These are phyloP conservation scores for Tetrapisispora pingtungensis DNA, from an alignment of 805 yeast genomes.

Conservation along the genomic window DNA sequence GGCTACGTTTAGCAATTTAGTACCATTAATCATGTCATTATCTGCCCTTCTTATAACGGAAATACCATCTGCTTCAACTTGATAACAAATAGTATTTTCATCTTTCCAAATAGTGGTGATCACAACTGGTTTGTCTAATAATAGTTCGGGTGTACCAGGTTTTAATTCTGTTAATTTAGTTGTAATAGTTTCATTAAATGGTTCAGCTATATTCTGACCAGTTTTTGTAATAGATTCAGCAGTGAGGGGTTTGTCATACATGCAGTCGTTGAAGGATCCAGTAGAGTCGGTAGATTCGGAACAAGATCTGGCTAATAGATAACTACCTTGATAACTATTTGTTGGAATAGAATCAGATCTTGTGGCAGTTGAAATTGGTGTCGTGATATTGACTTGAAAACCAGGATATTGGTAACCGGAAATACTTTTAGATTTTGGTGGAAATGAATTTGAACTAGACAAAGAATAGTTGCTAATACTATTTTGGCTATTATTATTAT, in stretches of 20 bases:
- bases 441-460: background rate
- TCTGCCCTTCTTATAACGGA: constrained; percentile 78
- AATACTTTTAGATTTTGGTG: background rate
- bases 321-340: background rate
- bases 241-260: background rate
- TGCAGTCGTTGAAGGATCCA: background rate
- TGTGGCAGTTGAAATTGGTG: background rate
- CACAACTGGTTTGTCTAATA: constrained; percentile 37
- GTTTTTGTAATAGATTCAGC: background rate
- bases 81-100: constrained; percentile 75
- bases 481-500: background rate
- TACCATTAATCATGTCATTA: constrained; percentile 78
- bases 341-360: background rate
- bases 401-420: background rate
- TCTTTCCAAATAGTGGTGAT: constrained; percentile 90
- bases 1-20: constrained; percentile 72
- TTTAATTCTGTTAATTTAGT: background rate
- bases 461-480: background rate
- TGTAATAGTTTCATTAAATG: background rate
- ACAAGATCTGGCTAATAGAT: background rate
- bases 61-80: constrained; percentile 73
- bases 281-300: background rate
- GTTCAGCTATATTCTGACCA: background rate
- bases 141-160: background rate
- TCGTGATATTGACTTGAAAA: background rate